Conservation (phyloP, 2,329 filamentous ascomycete genomes). For the Stachybotrys elegans region DNA sequence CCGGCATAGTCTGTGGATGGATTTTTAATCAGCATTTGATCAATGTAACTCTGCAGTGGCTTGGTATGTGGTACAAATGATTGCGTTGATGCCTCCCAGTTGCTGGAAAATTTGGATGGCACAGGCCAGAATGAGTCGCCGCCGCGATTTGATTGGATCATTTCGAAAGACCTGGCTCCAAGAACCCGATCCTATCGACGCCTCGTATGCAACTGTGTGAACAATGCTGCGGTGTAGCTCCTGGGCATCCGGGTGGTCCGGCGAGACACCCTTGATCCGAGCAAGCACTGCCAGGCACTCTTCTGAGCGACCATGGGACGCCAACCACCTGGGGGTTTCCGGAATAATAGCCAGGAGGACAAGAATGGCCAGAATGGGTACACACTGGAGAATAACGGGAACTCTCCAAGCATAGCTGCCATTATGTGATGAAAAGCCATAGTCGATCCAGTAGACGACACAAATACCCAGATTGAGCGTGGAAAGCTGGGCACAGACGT, state of each 20-base stretch:
- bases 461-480: slow-evolving; percentile 42
- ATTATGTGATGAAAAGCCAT: slow-evolving; percentile 27
- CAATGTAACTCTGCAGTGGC: neutral
- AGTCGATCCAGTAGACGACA: slow-evolving; percentile 41
- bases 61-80: slow-evolving; percentile 30
- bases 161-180: slow-evolving; percentile 25
- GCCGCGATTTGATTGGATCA: slow-evolving; percentile 25
- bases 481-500: slow-evolving; percentile 41
- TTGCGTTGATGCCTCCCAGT: slow-evolving; percentile 42
- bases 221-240: slow-evolving; percentile 24
- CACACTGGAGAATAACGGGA: slow-evolving; percentile 34
- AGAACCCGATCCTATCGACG: slow-evolving; percentile 20
- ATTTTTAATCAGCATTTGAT: neutral
- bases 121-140: slow-evolving; percentile 26
- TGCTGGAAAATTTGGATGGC: slow-evolving; percentile 33
- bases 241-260: slow-evolving; percentile 14
- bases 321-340: slow-evolving; percentile 38
- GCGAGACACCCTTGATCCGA: slow-evolving; percentile 24
- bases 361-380: slow-evolving; percentile 34
- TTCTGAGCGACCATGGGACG: slow-evolving; percentile 29
- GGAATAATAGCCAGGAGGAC: slow-evolving; percentile 31
- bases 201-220: slow-evolving; percentile 24
- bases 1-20: slow-evolving; percentile 32
- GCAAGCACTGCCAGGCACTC: slow-evolving; percentile 31
- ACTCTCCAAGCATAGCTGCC: slow-evolving; percentile 33